phyloP scores from a whole-genome alignment of 2,329 filamentous ascomycete species.

The Thelonectria blattea region DNA sequence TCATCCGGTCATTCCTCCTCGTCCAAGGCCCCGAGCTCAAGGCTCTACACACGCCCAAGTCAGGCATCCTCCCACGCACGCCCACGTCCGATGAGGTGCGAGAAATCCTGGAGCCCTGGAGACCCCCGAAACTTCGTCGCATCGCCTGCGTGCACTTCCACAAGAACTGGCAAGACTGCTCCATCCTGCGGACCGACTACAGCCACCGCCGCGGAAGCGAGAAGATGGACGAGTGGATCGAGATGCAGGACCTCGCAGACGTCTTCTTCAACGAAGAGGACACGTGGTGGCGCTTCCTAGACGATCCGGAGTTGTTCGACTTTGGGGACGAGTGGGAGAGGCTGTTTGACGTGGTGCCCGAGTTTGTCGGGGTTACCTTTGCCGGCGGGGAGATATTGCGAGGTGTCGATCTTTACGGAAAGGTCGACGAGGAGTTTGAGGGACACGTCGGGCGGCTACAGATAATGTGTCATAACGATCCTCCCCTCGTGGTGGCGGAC shows the following conservation, averaged over 20 bases:
- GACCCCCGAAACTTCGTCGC: background rate
- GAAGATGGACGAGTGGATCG: background rate
- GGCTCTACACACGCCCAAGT: background rate
- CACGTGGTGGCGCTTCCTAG: background rate
- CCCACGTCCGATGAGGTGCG: background rate
- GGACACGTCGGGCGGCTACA: background rate
- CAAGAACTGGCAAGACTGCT: background rate
- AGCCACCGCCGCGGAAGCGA: background rate
- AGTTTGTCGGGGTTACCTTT: background rate
- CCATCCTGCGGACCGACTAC: background rate
- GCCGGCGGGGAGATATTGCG: background rate
- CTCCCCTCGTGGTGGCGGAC: background rate
- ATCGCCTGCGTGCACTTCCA: background rate
- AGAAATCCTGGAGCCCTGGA: background rate
- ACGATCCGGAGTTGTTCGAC: background rate
- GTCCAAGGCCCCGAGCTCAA: background rate
- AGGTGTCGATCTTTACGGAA: background rate
- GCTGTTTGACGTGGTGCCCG: background rate
- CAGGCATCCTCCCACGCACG: background rate
- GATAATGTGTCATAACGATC: background rate
- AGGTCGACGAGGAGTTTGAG: background rate
- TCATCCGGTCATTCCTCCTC: background rate
- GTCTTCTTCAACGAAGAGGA: background rate
- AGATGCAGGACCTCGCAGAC: background rate
- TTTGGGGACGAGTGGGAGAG: background rate